These are phyloP conservation scores for Dactylorhiza incarnata DNA, from an alignment of 106 monocot genomes.

Conservation along the genomic window DNA sequence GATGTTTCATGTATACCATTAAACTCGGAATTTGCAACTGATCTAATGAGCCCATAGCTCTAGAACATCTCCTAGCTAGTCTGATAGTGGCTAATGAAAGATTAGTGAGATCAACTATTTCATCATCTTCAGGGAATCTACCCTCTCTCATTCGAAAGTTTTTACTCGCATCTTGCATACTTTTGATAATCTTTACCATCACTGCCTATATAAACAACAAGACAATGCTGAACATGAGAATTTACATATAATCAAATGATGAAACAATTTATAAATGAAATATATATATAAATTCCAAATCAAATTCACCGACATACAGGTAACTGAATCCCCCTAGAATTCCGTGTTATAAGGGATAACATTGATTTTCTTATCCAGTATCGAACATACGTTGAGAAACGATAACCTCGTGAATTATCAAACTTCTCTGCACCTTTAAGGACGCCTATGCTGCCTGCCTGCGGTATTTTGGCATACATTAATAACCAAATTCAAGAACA, in stretches of 20 bases:
- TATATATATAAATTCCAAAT: background rate
- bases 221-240: background rate
- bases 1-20: background rate
- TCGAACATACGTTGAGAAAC: constrained; percentile 65
- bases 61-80: constrained; percentile 54
- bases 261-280: background rate
- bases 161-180: constrained; percentile 38
- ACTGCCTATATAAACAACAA: constrained; percentile 31
- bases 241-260: background rate
- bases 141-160: constrained; percentile 15
- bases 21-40: background rate
- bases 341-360: constrained; percentile 33
- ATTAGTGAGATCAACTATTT: constrained; percentile 56
- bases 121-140: constrained; percentile 50
- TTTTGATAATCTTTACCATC: constrained; percentile 45
- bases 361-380: constrained; percentile 80
- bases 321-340: constrained; percentile 52
- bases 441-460: constrained; percentile 73
- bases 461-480: constrained; percentile 12
- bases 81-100: constrained; percentile 45
- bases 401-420: constrained; percentile 52
- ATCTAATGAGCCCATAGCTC: constrained; percentile 39
- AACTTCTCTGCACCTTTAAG: constrained; percentile 79
- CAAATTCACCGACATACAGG: constrained; percentile 38
- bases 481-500: constrained; percentile 14